phyloP scores from a whole-genome alignment of 148 eudicot genomes.

The Dianthus caryophyllus region DNA sequence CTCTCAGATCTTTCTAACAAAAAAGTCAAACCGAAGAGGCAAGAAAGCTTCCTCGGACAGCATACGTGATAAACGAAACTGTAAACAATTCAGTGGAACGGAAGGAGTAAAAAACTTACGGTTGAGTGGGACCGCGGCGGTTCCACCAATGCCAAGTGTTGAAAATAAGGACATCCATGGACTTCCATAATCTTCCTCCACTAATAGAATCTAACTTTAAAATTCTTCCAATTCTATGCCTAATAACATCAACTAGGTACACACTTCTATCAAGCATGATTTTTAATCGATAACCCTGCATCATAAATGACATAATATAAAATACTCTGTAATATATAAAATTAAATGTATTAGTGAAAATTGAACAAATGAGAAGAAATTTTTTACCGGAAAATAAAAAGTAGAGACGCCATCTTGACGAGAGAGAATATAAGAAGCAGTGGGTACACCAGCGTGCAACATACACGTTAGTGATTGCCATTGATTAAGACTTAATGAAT shows the following conservation, averaged over 20 bases:
- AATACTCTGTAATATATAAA: not conserved
- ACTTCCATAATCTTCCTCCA: slow-evolving; percentile 65
- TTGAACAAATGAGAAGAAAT: too few relatives aligned
- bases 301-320: not conserved
- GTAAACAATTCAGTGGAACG: too few relatives aligned
- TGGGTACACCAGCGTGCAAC: slow-evolving; percentile 45
- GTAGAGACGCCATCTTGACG: slow-evolving; percentile 38
- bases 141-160: slow-evolving; percentile 99
- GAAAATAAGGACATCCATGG: slow-evolving; percentile 69
- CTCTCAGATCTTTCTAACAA: too few relatives aligned
- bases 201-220: slow-evolving; percentile 63
- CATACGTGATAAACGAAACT: too few relatives aligned
- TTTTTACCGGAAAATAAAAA: slow-evolving; percentile 47
- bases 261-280: slow-evolving; percentile 62
- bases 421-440: slow-evolving; percentile 30
- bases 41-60: too few relatives aligned
- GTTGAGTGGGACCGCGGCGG: slow-evolving; percentile 77
- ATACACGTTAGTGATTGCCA: slow-evolving; percentile 77
- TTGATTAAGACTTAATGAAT: slow-evolving; percentile 74
- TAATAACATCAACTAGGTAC: slow-evolving; percentile 67
- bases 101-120: slow-evolving; percentile 43
- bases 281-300: slow-evolving; percentile 61
- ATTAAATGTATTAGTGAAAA: not conserved
- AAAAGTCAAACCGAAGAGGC: too few relatives aligned
- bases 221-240: slow-evolving; percentile 55